A percentile compares a stretch with the other conserved stretches of the same genome.
phyloP scores from a whole-genome alignment of 306 rosid species.

The Cucumis cinereus region DNA sequence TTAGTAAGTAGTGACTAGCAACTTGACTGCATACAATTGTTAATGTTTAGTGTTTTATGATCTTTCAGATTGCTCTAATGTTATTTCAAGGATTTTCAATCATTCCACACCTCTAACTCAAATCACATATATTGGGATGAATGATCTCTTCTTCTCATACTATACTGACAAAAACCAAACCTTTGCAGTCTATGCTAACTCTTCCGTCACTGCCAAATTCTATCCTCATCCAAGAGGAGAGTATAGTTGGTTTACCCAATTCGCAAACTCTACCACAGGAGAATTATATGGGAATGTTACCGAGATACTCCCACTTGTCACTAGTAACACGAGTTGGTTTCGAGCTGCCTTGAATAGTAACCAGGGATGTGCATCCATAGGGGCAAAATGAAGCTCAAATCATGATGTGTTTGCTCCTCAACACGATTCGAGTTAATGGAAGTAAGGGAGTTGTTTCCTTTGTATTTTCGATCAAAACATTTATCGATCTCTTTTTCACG shows the following conservation, averaged over 20 bases:
- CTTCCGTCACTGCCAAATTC: conserved; percentile 10
- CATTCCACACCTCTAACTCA: conserved; percentile 29
- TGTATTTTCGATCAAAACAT: conserved; percentile 17
- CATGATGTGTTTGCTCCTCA: conserved; percentile 18
- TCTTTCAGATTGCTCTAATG: conserved; percentile 33
- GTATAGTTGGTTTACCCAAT: conserved; percentile 14
- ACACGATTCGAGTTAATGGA: conserved; percentile 22
- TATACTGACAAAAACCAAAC: conserved; percentile 16
- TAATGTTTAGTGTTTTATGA: neutral
- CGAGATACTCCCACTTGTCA: conserved; percentile 1
- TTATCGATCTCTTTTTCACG: conserved; percentile 19
- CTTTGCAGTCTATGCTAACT: conserved; percentile 36
- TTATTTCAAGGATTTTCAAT: conserved; percentile 33
- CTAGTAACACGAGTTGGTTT: conserved; percentile 18
- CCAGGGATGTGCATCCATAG: conserved; percentile 21
- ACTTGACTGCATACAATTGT: neutral
- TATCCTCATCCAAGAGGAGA: neutral
- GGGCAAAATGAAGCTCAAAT: conserved; percentile 20
- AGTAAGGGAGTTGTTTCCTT: conserved; percentile 23
- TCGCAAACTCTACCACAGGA: conserved; percentile 26
- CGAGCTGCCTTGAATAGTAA: conserved; percentile 11
- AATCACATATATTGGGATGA: conserved; percentile 34
- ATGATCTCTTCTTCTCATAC: conserved; percentile 38
- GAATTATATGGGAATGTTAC: conserved; percentile 24
- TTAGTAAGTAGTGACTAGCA: neutral